Conservation (phyloP, 495 filamentous ascomycete genomes). For the Chaetomium cochliodes region DNA sequence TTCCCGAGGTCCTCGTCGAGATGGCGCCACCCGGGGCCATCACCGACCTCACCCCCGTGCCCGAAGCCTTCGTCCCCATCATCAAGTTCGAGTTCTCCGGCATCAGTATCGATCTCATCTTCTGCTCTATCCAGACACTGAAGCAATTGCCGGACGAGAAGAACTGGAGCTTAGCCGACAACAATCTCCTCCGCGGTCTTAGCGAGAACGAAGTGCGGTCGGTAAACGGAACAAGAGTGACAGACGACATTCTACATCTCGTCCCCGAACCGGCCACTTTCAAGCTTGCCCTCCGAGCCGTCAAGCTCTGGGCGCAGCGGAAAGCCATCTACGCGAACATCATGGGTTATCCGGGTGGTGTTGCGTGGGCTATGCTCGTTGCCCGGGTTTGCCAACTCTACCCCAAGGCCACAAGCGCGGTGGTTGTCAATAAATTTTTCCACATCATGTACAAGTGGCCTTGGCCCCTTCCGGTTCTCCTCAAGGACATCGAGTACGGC, state of each 20-base stretch:
- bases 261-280: conserved; percentile 90
- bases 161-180: conserved; percentile 66
- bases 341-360: conserved; percentile 92
- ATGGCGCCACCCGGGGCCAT: conserved; percentile 75
- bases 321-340: conserved; percentile 93
- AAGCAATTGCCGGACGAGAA: conserved; percentile 70
- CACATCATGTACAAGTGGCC: conserved; percentile 84
- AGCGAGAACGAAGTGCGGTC: conserved; percentile 83
- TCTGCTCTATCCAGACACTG: conserved; percentile 69
- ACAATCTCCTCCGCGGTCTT: conserved; percentile 77
- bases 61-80: conserved; percentile 88
- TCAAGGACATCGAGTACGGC: conserved; percentile 85
- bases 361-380: conserved; percentile 97
- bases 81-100: conserved; percentile 90
- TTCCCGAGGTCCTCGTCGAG: conserved; percentile 70
- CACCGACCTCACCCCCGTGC: conserved; percentile 79
- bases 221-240: conserved; percentile 89
- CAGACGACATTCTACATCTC: conserved; percentile 81
- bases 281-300: conserved; percentile 77
- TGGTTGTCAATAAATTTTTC: conserved; percentile 91
- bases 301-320: conserved; percentile 95
- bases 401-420: conserved; percentile 81
- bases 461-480: conserved; percentile 87
- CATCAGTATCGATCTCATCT: conserved; percentile 94
- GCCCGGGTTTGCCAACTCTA: conserved; percentile 97